Evolutionary conservation across 345 rosid genomes (phyloP), one percentile per base, ranked within the genome.

Genomic region (Populus euphratica): DNA sequence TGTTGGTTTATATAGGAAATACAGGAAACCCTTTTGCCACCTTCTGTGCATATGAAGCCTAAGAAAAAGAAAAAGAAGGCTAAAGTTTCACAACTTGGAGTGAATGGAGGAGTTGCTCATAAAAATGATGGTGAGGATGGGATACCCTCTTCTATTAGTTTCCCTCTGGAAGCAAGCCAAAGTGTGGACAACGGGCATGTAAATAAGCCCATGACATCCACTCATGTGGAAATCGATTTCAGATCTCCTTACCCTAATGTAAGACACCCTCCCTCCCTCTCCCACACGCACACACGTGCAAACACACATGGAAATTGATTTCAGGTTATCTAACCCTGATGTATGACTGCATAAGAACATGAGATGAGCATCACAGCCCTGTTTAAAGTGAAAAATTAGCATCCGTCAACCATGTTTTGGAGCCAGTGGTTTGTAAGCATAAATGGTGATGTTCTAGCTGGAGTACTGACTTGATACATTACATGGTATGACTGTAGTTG

Each of bases 21-120:
- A 77, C 99, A 93, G 80, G 92, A 90, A 73, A 86, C 78, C 75
- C 90, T 90, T 78, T 82, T 93, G 90, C 98, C 99, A 9, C 93
- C 96, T 82, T 72, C 91, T 70, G 87, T 89, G 13, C 95, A 91
- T 80, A 89, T 95, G 78, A 59, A 63, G 7, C 84, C 81, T 25
- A 73, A 59, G 68, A 78, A 74, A 8, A 79, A 61, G 56, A 78
- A 74, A 75, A 63, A 50, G 79, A 90, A 82, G 75, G 82, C 66
- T 25, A 83, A 83, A 72, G 66, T 72, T 67, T 77, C 88, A 61
- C 75, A 75, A 70, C 23, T 83, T 8, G 86, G 81, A 73, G 73
- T 72, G 7, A 89, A 88, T 75, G 93, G 87, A 35, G 87, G 85
- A 33, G 81, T 80, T 80, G 44, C 72, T 68, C 85, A 77, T 80